Evolutionary conservation across 495 filamentous ascomycete genomes (phyloP).

Genomic region (Aspergillus biplanus): DNA sequence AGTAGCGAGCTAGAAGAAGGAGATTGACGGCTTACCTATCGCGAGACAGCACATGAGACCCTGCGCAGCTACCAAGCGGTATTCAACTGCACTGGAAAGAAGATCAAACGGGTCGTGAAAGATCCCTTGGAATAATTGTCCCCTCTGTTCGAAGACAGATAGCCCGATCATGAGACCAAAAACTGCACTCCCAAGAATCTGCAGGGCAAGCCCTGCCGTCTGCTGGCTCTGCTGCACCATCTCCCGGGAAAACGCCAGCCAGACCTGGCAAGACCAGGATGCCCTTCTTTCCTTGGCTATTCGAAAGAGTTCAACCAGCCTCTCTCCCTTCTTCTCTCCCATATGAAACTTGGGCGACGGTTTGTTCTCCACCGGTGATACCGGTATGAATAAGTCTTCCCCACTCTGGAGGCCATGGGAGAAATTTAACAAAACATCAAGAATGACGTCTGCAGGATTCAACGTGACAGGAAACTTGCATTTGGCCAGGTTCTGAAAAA

Average conservation of each 20-base stretch:
- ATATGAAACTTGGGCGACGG: background rate
- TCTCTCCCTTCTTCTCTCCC: background rate
- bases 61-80: slow-evolving; percentile 49
- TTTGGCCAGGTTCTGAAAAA: slow-evolving; percentile 77
- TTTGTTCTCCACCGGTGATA: background rate
- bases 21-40: slow-evolving; percentile 39
- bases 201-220: slow-evolving; percentile 50
- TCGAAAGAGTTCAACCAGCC: slow-evolving; percentile 45
- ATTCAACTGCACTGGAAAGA: slow-evolving; percentile 55
- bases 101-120: slow-evolving; percentile 52
- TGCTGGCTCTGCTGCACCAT: slow-evolving; percentile 59
- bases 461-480: slow-evolving; percentile 26
- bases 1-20: background rate
- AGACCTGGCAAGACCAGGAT: slow-evolving; percentile 43
- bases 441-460: slow-evolving; percentile 29
- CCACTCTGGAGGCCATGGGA: background rate
- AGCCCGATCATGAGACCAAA: slow-evolving; percentile 59
- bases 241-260: slow-evolving; percentile 50
- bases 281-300: slow-evolving; percentile 65
- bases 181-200: slow-evolving; percentile 53
- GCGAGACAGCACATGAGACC: slow-evolving; percentile 54
- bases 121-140: slow-evolving; percentile 55
- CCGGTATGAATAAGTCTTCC: background rate
- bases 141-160: slow-evolving; percentile 47
- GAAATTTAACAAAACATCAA: slow-evolving; percentile 36